Base-by-base conservation (phyloP, 805 yeast genomes). In the Torulaspora maleeae region DNA sequence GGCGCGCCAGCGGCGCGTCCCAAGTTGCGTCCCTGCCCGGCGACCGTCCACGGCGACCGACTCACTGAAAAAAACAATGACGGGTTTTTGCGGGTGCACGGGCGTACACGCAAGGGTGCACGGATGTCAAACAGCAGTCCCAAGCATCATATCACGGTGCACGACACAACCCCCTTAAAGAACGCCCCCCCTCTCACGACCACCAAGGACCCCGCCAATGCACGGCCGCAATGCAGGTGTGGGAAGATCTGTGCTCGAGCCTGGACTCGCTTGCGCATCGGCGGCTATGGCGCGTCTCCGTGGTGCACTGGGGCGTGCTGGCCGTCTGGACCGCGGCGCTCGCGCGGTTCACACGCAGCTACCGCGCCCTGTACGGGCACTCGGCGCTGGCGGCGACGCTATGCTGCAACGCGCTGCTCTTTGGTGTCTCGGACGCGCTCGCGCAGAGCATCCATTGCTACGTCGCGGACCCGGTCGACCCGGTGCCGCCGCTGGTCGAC, bases 391-490 rank as follows among this genome's bases (percentile, higher is more conserved):
- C 83, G n/a, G 87, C 96, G 12, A 86, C 89, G 29, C 77, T 87
- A 47, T 77, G 82, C 19, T 83, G 96, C 1, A 91, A 91, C 59
- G 67, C 86, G 24, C 80, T 90, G 4, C 70, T 91, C 4, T 86
- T 81, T 62, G 96, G 96, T 0, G 80, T 88, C n/a, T 89, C 97
- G 0, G 98, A 91, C 61, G 79, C 90, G 0, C 61, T 90, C 50
- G 98, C 98, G 0, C 98, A 91, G 64, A 75, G 84, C 2, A 70
- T 88, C 3, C 58, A 77, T 4, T 66, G 73, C 27, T 62, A 69
- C 36, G 45, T 47, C 34, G 48, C 61, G 4, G 40, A 47, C 19
- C 27, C 45, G 11, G 47, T 55, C 13, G 56, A 53, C 38, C 59
- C 63, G 16, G 48, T 55, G 10, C 61, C 60, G 15, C 49, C 47